Conservation (phyloP, 352 stramenopile species). For the Pythium grandisporangium region DNA sequence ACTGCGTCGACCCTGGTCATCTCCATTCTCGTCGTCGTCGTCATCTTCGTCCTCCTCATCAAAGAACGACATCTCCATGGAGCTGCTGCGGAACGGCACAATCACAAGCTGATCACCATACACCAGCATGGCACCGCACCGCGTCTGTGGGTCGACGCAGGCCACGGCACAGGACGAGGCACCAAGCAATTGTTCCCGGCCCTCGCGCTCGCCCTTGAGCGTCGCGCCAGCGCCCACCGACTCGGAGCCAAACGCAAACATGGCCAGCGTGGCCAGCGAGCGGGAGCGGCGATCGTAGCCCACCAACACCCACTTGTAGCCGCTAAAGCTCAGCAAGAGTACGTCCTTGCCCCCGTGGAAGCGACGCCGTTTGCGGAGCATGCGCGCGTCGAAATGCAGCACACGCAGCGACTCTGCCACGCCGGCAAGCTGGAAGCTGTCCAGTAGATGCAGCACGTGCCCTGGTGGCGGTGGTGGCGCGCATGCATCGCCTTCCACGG, state of each 20-base stretch:
- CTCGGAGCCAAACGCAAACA: conserved; percentile 78
- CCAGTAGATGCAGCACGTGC: conserved; percentile 64
- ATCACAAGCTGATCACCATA: conserved; percentile 79
- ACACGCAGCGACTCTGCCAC: conserved; percentile 65
- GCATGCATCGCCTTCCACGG: background rate
- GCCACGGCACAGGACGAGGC: conserved; percentile 38
- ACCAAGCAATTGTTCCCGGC: conserved; percentile 63
- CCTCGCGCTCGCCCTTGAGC: conserved; percentile 72
- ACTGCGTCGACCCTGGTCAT: background rate
- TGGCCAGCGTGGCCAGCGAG: conserved; percentile 49
- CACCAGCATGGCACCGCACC: conserved; percentile 74
- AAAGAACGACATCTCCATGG: conserved; percentile 72
- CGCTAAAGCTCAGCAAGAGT: conserved; percentile 63
- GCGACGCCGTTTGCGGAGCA: conserved; percentile 60
- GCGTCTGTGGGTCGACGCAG: conserved; percentile 62
- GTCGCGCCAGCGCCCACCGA: conserved; percentile 72
- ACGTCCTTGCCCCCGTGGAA: conserved; percentile 68
- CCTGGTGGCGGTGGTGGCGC: conserved; percentile 20
- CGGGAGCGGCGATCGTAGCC: conserved; percentile 50
- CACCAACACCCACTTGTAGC: conserved; percentile 77
- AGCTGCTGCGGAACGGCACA: conserved; percentile 72
- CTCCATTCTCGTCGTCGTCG: conserved; percentile 34
- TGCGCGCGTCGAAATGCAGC: conserved; percentile 50
- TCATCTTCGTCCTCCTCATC: conserved; percentile 71
- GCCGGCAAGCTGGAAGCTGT: conserved; percentile 61